Conservation (phyloP, 345 rosid genomes). For the Bruguiera parviflora region DNA sequence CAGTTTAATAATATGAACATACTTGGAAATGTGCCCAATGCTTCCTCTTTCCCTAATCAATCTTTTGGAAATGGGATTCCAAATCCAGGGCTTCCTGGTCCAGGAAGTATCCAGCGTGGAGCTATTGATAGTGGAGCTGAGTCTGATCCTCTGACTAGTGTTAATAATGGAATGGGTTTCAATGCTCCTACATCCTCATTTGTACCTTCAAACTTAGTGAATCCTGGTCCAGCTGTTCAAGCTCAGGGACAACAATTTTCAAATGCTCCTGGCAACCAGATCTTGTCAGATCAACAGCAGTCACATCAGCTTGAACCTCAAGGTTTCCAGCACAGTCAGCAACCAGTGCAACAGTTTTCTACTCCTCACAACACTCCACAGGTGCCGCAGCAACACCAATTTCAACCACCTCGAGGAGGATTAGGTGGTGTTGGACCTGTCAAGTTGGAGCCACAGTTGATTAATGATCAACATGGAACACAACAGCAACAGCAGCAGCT, state of each 20-base stretch:
- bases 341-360: constrained; percentile 61
- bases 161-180: constrained; percentile 65
- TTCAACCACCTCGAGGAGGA: constrained; percentile 58
- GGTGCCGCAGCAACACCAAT: constrained; percentile 69
- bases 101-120: constrained; percentile 50
- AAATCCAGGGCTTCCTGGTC: constrained; percentile 47
- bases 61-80: constrained; percentile 77
- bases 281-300: constrained; percentile 67
- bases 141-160: constrained; percentile 61
- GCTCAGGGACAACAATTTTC: constrained; percentile 76
- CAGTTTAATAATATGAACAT: constrained; percentile 73
- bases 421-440: constrained; percentile 67
- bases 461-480: constrained; percentile 57
- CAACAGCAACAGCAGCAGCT: constrained; percentile 51
- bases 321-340: constrained; percentile 75
- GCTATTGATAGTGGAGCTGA: constrained; percentile 72
- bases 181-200: constrained; percentile 55
- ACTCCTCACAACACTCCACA: constrained; percentile 41
- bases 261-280: constrained; percentile 53
- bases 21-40: constrained; percentile 77
- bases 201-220: constrained; percentile 58
- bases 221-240: constrained; percentile 62
- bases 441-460: constrained; percentile 77
- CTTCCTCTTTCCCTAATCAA: constrained; percentile 74
- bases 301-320: constrained; percentile 63